These are phyloP conservation scores for Irpex rosettiformis DNA, from an alignment of 1,284 basidiomycete species.

Conservation along the genomic window DNA sequence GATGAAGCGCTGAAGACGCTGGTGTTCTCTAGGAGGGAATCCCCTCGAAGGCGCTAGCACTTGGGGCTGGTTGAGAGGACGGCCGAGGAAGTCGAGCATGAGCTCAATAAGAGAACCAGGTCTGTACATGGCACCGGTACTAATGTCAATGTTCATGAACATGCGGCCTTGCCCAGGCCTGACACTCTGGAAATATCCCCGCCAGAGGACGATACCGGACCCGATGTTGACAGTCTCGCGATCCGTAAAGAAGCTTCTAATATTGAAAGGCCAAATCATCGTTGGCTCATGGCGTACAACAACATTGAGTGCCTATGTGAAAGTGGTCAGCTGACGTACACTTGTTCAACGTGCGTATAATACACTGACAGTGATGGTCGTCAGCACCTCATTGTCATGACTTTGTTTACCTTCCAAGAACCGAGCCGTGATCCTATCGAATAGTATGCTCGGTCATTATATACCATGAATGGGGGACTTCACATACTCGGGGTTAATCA, in stretches of 20 bases:
- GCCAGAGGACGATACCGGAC: conserved; percentile 63
- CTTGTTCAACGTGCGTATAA: not conserved
- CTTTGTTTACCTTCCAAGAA: conserved; percentile 66
- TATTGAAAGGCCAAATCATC: conserved; percentile 68
- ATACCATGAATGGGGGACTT: conserved; percentile 6
- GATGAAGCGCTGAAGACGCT: conserved; percentile 60
- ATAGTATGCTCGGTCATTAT: conserved; percentile 3
- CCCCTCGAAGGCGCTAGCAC: conserved; percentile 40
- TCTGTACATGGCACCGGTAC: conserved; percentile 74
- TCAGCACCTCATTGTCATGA: conserved; percentile 66
- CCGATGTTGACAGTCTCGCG: conserved; percentile 64
- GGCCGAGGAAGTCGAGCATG: conserved; percentile 53
- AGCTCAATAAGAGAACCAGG: conserved; percentile 45
- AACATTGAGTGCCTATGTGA: conserved; percentile 63
- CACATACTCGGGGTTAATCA: conserved; percentile 72
- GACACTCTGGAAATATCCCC: conserved; percentile 75
- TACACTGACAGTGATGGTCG: conserved; percentile 63
- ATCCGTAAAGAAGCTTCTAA: conserved; percentile 72
- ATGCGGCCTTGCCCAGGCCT: conserved; percentile 64
- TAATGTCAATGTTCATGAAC: conserved; percentile 76
- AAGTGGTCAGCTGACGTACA: conserved; percentile 1
- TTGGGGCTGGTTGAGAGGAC: conserved; percentile 32
- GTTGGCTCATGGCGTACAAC: conserved; percentile 73
- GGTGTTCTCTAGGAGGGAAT: conserved; percentile 55
- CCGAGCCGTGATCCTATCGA: conserved; percentile 53